Evolutionary conservation across 108 stramenopile species (phyloP).

Genomic region (Cyclotella atomus): DNA sequence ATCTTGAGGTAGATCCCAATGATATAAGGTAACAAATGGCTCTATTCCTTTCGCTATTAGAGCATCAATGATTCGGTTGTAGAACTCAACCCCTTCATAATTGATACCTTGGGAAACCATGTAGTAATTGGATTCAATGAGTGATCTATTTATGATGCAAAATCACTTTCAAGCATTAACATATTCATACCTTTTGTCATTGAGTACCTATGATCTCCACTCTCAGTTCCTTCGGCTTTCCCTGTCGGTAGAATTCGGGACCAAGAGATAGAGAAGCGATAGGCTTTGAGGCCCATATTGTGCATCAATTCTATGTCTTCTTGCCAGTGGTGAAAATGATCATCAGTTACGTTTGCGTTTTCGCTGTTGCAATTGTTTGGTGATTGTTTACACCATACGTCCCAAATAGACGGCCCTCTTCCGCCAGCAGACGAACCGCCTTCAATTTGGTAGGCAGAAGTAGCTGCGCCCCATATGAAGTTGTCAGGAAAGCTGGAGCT

Average conservation of each 20-base stretch:
- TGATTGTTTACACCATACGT: slow-evolving; percentile 66
- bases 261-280: slow-evolving; percentile 94
- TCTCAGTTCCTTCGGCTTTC: slow-evolving; percentile 31
- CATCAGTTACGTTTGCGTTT: slow-evolving; percentile 84
- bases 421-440: slow-evolving; percentile 83
- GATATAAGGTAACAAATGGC: slow-evolving; percentile 91
- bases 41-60: slow-evolving; percentile 81
- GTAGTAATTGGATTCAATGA: slow-evolving; percentile 31
- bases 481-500: slow-evolving; percentile 39
- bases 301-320: slow-evolving; percentile 87
- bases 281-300: slow-evolving; percentile 81
- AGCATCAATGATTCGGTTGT: slow-evolving; percentile 85
- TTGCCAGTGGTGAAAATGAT: slow-evolving; percentile 88
- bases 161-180: too few relatives aligned
- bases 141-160: background rate
- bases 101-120: too few relatives aligned
- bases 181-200: slow-evolving; percentile 16
- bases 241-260: slow-evolving; percentile 88
- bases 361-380: slow-evolving; percentile 68
- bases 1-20: slow-evolving; percentile 95
- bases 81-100: slow-evolving; percentile 83
- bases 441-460: slow-evolving; percentile 92
- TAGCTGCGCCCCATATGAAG: slow-evolving; percentile 92
- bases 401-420: slow-evolving; percentile 91
- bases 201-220: slow-evolving; percentile 14